A percentile compares a stretch with the other conserved stretches of the same genome.
phyloP scores from a whole-genome alignment of 2,329 filamentous ascomycete species.

The Colletotrichum sp. region DNA sequence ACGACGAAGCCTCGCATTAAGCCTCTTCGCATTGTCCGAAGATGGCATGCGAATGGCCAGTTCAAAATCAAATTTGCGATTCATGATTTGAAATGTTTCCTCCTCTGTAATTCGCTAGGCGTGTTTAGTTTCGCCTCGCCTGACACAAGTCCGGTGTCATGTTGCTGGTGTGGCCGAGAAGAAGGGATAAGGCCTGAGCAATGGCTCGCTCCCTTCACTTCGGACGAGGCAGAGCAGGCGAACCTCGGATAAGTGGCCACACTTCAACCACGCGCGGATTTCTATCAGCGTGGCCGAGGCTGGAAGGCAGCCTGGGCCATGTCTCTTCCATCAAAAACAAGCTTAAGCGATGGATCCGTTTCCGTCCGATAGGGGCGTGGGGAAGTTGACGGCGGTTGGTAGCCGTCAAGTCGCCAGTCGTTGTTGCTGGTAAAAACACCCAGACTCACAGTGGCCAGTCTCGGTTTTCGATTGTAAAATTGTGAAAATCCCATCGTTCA shows the following conservation, averaged over 20 bases:
- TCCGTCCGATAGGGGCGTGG: neutral
- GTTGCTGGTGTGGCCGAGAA: neutral
- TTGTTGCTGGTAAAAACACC: neutral
- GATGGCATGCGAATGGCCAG: neutral
- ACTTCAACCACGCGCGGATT: neutral
- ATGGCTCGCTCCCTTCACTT: neutral
- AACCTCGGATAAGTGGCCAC: neutral
- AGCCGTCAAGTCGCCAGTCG: neutral
- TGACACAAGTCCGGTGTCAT: slow-evolving; percentile 13
- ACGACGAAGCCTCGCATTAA: neutral
- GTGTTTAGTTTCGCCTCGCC: neutral
- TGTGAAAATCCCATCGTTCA: neutral
- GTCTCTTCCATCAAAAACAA: neutral
- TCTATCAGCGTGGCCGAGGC: neutral
- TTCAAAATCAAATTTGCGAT: neutral
- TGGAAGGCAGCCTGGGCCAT: neutral
- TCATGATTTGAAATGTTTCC: neutral
- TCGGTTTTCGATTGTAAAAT: neutral
- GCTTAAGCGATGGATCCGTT: neutral
- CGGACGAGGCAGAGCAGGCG: neutral
- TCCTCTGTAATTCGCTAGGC: neutral
- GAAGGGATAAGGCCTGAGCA: neutral
- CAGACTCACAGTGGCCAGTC: neutral
- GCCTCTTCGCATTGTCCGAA: neutral
- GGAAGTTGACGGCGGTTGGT: neutral